These are phyloP conservation scores for Phaeosphaeriaceae sp. DNA, from an alignment of 2,329 filamentous ascomycete genomes.

Conservation along the genomic window DNA sequence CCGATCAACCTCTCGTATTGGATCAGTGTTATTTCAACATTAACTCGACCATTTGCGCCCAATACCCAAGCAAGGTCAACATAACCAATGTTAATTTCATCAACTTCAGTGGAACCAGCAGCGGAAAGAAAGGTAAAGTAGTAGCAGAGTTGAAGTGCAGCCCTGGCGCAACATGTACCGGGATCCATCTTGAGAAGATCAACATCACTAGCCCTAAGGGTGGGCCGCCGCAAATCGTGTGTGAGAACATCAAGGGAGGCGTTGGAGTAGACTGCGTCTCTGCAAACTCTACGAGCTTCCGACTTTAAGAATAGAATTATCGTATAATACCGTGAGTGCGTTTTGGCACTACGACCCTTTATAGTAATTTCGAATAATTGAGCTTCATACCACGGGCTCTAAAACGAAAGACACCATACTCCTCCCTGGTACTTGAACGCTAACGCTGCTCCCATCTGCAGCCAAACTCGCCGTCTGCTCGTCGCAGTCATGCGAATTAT, in stretches of 20 bases:
- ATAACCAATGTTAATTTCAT: conserved; percentile 65
- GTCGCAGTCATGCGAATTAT: conserved; percentile 40
- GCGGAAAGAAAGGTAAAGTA: conserved; percentile 61
- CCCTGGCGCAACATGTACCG: conserved; percentile 62
- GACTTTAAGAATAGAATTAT: background rate
- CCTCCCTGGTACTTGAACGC: conserved; percentile 28
- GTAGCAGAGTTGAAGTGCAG: conserved; percentile 64
- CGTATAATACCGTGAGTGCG: too few species aligned
- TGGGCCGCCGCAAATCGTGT: conserved; percentile 52
- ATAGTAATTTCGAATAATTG: background rate
- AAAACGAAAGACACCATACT: conserved; percentile 39
- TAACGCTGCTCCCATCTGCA: conserved; percentile 28
- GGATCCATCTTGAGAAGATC: conserved; percentile 63
- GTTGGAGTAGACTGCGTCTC: conserved; percentile 50
- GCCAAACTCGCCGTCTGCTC: conserved; percentile 15
- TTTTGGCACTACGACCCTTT: too few species aligned
- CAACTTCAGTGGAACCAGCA: conserved; percentile 64
- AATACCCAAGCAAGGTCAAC: conserved; percentile 63
- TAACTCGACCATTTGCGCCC: conserved; percentile 57
- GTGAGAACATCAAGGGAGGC: conserved; percentile 55
- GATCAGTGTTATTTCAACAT: conserved; percentile 70
- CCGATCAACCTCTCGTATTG: conserved; percentile 63
- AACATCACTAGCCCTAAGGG: conserved; percentile 60
- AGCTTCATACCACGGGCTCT: conserved; percentile 6
- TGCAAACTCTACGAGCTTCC: conserved; percentile 12